These are phyloP conservation scores for Tetrahymena elliotti DNA, from an alignment of 73 alveolate species.

Conservation along the genomic window DNA sequence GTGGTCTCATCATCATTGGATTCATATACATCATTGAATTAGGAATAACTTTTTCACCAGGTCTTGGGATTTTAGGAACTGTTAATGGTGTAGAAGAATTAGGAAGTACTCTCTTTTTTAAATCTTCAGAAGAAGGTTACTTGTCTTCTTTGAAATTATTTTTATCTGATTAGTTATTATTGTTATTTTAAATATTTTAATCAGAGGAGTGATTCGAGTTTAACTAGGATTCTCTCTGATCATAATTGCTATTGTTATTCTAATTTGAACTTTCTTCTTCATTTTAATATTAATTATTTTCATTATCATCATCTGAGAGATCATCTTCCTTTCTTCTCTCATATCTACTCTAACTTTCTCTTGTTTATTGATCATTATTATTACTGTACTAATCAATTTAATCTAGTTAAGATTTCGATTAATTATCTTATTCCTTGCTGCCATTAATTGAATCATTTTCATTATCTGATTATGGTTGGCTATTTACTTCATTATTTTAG, in stretches of 20 bases:
- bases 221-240: neutral
- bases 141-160: neutral
- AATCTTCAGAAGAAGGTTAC: neutral
- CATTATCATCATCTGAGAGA: neutral
- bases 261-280: neutral
- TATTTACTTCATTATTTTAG: neutral
- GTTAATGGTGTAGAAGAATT: neutral
- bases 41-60: neutral
- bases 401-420: neutral
- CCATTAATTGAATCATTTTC: neutral
- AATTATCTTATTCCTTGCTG: neutral
- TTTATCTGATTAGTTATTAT: neutral
- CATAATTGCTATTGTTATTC: neutral
- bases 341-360: neutral
- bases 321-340: neutral
- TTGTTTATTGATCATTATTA: neutral
- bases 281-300: neutral
- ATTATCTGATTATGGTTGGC: neutral
- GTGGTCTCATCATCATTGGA: neutral
- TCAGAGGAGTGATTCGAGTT: neutral
- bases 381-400: neutral
- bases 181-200: neutral
- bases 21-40: neutral
- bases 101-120: neutral
- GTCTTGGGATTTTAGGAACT: neutral